phyloP scores from a whole-genome alignment of 2,329 filamentous ascomycete species.

The Fusarium buharicum region DNA sequence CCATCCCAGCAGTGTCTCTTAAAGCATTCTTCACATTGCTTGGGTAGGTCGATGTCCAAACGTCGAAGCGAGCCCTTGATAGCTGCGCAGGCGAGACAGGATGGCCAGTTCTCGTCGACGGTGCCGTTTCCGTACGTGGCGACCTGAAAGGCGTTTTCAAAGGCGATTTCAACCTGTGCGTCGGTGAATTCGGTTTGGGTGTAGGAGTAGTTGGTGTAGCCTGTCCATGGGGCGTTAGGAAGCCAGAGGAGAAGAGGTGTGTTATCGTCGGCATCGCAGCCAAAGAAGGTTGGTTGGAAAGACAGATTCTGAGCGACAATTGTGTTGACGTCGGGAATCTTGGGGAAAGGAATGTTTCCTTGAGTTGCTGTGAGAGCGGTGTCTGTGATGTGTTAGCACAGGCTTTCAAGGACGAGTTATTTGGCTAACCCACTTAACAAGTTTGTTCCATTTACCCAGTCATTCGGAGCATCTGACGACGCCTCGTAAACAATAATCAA shows the following conservation, averaged over 20 bases:
- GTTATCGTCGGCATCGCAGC: slow-evolving; percentile 37
- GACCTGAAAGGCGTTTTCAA: slow-evolving; percentile 77
- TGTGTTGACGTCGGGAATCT: slow-evolving; percentile 44
- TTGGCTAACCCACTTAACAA: slow-evolving; percentile 32
- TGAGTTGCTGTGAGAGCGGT: slow-evolving; percentile 34
- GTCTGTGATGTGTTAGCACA: slow-evolving; percentile 6
- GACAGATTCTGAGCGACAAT: slow-evolving; percentile 43
- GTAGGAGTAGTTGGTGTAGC: slow-evolving; percentile 45
- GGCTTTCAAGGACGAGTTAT: rapidly evolving
- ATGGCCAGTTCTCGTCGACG: slow-evolving; percentile 74
- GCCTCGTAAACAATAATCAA: slow-evolving; percentile 50
- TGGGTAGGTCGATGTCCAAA: slow-evolving; percentile 27
- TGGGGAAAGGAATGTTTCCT: slow-evolving; percentile 45
- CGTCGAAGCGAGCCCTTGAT: slow-evolving; percentile 72
- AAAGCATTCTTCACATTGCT: slow-evolving; percentile 44
- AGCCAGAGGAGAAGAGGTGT: slow-evolving; percentile 46
- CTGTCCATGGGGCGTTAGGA: slow-evolving; percentile 46
- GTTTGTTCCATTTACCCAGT: slow-evolving; percentile 46
- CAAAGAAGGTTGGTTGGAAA: slow-evolving; percentile 46
- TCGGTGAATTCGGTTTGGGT: slow-evolving; percentile 39
- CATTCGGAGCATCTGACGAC: slow-evolving; percentile 40
- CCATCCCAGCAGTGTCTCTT: slow-evolving; percentile 45
- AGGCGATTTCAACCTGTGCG: slow-evolving; percentile 37
- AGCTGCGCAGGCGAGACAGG: slow-evolving; percentile 84
- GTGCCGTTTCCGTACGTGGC: slow-evolving; percentile 83